Conservation (phyloP, 257 asterid species). For the Solanum neorickii region DNA sequence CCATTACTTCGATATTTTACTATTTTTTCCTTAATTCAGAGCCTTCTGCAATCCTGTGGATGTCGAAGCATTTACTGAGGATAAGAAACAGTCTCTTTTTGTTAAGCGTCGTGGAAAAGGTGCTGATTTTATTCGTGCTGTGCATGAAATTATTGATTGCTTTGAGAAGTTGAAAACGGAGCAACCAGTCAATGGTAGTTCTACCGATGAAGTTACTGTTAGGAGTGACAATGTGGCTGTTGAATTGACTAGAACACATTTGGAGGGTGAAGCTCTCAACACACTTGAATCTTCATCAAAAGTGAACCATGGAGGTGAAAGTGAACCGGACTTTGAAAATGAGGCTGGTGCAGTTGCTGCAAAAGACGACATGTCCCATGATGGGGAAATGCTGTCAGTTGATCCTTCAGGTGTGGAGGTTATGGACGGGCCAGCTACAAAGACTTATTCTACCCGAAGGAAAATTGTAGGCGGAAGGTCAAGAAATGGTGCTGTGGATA, state of each 20-base stretch:
- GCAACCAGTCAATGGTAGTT: conserved; percentile 26
- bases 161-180: conserved; percentile 58
- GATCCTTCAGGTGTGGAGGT: conserved; percentile 20
- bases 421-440: conserved; percentile 16
- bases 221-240: conserved; percentile 24
- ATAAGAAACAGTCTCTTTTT: conserved; percentile 62
- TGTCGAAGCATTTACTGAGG: conserved; percentile 87
- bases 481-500: conserved; percentile 22
- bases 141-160: conserved; percentile 61
- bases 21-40: conserved; percentile 28
- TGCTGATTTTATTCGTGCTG: conserved; percentile 80
- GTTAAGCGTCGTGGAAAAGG: conserved; percentile 85
- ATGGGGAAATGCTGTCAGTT: conserved; percentile 22
- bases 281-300: conserved; percentile 17
- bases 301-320: conserved; percentile 18
- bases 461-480: conserved; percentile 30
- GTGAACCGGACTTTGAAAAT: conserved; percentile 38
- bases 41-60: conserved; percentile 94
- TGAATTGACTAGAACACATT: conserved; percentile 23
- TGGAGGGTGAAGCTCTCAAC: conserved; percentile 25
- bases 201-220: conserved; percentile 20
- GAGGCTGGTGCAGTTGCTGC: conserved; percentile 50
- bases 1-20: not conserved
- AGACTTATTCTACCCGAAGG: conserved; percentile 36
- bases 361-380: conserved; percentile 35